Evolutionary conservation across 1,284 basidiomycete species (phyloP), one percentile per base, ranked within the genome.

Genomic region (Earliella scabrosa): DNA sequence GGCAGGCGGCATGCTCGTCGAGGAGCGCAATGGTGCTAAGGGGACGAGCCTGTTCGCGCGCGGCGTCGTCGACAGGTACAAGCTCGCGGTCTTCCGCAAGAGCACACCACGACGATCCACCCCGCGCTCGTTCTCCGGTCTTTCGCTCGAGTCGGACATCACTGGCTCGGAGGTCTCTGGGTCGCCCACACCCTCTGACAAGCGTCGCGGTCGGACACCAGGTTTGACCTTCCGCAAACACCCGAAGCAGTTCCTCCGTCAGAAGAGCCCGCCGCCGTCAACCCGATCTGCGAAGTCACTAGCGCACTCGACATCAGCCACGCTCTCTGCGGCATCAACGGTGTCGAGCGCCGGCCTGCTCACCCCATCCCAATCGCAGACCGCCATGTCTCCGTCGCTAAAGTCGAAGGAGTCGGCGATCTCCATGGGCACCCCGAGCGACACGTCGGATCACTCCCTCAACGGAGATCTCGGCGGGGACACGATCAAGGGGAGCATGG

Each of bases 21-120:
- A 92, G 67, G 91, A 93, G 58, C 79, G 83, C 54, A 93, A 93
- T 63, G 91, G 90, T 10, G 75, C 84, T 34, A 86, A 86, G 67
- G 88, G 83, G 6, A 84, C 83, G 31, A 93, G 87, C 68, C 75
- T 93, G 45, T 93, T 93, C 67, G 89, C 92, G 35, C 85, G 90
- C 29, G 91, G 92, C 14, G 89, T 92, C 38, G 90, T 93, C 50
- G 91, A 93, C 70, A 80, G 87, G 50, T 93, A 93, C 68, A 79
- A 82, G 61, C 75, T 93, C 41, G 83, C 87, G 8, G 90, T 93
- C n/a, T 92, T 92, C 81, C 82, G 90, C 52, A 92, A 92, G 70
- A 85, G 85, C 16, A 90, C 86, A 13, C 85, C 87, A 3, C 75
- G 80, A 48, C 75, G 79, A 16, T 62, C 73, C 20, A 70, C 53